Evolutionary conservation across 495 filamentous ascomycete genomes (phyloP).

Genomic region (Podospora didyma): DNA sequence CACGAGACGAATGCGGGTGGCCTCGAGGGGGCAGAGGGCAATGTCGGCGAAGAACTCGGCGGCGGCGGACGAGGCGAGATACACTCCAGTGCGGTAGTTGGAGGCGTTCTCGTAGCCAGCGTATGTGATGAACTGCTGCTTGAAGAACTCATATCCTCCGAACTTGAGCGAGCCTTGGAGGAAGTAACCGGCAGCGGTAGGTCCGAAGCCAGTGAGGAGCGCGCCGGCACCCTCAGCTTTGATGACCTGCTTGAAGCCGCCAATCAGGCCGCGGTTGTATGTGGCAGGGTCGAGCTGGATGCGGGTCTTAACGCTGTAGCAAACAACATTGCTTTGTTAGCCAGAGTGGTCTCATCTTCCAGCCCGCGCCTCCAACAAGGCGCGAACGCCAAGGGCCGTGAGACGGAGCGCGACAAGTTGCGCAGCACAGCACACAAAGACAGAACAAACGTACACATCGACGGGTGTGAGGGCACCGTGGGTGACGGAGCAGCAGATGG

Average conservation of each 20-base stretch:
- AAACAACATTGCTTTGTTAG: conserved; percentile 10
- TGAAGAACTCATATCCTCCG: conserved; percentile 94
- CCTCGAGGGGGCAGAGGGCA: conserved; percentile 89
- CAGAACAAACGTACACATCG: conserved; percentile 78
- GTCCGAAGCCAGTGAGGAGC: conserved; percentile 81
- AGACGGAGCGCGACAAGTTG: no score
- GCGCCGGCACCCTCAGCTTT: conserved; percentile 82
- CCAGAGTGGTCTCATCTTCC: background rate
- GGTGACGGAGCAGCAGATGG: conserved; percentile 90
- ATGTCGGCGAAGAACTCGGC: conserved; percentile 95
- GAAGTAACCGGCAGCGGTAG: conserved; percentile 89
- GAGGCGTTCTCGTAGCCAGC: conserved; percentile 74
- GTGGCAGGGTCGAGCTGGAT: conserved; percentile 88
- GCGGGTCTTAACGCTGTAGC: conserved; percentile 81
- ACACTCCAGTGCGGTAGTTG: conserved; percentile 84
- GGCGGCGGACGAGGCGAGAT: conserved; percentile 76
- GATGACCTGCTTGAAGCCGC: conserved; percentile 81
- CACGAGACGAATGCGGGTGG: conserved; percentile 92
- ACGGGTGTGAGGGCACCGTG: conserved; percentile 90
- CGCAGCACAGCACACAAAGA: background rate
- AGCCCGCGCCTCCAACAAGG: no score
- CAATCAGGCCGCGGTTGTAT: conserved; percentile 87
- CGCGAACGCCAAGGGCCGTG: no score
- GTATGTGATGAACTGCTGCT: conserved; percentile 83
- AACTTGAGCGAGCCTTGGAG: conserved; percentile 95